These are phyloP conservation scores for Pholiota molesta DNA, from an alignment of 768 basidiomycete species.

Conservation along the genomic window DNA sequence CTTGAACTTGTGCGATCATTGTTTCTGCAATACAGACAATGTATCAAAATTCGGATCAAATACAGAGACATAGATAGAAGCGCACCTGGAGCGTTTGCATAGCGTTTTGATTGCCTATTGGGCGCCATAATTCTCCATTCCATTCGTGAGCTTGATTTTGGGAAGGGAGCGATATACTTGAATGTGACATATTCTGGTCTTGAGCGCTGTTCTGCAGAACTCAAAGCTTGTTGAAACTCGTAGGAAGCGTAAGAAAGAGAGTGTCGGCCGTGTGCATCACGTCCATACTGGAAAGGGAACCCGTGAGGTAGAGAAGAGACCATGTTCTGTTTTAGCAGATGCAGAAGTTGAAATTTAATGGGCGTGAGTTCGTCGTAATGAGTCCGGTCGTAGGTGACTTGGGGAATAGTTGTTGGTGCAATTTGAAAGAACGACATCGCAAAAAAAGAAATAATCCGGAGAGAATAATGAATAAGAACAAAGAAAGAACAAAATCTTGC, in stretches of 20 bases:
- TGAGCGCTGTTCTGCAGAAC: constrained; percentile 22
- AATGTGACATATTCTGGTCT: constrained; percentile 28
- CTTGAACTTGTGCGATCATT: constrained; percentile 39
- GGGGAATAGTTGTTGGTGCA: not conserved
- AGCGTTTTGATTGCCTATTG: constrained; percentile 21
- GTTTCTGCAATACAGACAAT: constrained; percentile 20
- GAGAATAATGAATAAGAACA: not conserved
- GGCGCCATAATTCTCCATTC: constrained; percentile 36
- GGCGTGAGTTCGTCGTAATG: constrained; percentile 16
- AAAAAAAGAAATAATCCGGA: not conserved
- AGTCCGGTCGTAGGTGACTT: constrained; percentile 4
- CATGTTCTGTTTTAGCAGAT: constrained; percentile 31
- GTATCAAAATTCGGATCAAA: not conserved
- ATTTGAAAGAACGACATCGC: not conserved
- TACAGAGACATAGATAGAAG: not conserved
- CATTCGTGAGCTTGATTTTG: constrained; percentile 7
- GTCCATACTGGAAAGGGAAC: constrained; percentile 38
- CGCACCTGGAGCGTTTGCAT: constrained; percentile 29
- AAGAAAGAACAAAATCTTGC: not conserved
- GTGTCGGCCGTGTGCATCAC: constrained; percentile 23
- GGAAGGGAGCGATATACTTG: constrained; percentile 26
- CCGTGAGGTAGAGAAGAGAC: constrained; percentile 35
- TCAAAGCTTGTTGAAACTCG: constrained; percentile 36
- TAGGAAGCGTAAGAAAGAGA: constrained; percentile 35
- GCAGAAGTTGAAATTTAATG: constrained; percentile 32